A percentile compares a stretch with the other conserved stretches of the same genome.
phyloP scores from a whole-genome alignment of 345 rosid genomes.

The Euphorbia lathyris region DNA sequence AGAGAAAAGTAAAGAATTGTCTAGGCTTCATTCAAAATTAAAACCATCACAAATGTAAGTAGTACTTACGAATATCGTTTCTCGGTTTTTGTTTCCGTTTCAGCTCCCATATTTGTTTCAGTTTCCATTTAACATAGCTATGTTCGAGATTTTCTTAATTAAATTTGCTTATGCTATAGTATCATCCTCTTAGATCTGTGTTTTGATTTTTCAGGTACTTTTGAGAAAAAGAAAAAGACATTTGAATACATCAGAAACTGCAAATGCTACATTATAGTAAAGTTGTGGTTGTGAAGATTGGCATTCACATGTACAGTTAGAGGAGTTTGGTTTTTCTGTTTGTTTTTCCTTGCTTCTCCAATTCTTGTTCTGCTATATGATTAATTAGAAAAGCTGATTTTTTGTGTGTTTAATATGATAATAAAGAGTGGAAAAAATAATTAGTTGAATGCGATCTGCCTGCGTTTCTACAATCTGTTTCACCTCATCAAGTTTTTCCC shows the following conservation, averaged over 20 bases:
- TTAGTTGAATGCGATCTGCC: neutral
- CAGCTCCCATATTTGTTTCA: neutral
- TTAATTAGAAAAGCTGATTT: conserved; percentile 7
- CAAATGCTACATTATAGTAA: too few relatives aligned
- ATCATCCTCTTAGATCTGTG: neutral
- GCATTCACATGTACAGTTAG: conserved; percentile 24
- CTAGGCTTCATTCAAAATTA: conserved; percentile 12
- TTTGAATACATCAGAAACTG: neutral
- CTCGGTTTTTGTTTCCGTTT: neutral
- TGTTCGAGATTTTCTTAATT: neutral
- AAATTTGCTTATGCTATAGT: neutral
- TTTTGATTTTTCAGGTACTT: conserved; percentile 1
- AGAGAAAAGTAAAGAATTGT: conserved; percentile 27
- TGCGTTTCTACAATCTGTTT: neutral
- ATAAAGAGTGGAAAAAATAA: conserved; percentile 3
- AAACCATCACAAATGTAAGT: conserved; percentile 32
- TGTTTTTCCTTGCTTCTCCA: neutral
- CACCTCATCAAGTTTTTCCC: too few relatives aligned
- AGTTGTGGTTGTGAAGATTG: conserved; percentile 6
- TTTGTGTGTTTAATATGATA: conserved; percentile 4
- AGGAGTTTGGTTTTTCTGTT: conserved; percentile 13
- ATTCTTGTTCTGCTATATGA: conserved; percentile 4
- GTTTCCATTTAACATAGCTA: neutral
- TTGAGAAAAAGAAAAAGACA: neutral
- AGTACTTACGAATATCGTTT: neutral